phyloP scores from a whole-genome alignment of 371 early-diverging fungal genomes.

The Mucor plumbeus region DNA sequence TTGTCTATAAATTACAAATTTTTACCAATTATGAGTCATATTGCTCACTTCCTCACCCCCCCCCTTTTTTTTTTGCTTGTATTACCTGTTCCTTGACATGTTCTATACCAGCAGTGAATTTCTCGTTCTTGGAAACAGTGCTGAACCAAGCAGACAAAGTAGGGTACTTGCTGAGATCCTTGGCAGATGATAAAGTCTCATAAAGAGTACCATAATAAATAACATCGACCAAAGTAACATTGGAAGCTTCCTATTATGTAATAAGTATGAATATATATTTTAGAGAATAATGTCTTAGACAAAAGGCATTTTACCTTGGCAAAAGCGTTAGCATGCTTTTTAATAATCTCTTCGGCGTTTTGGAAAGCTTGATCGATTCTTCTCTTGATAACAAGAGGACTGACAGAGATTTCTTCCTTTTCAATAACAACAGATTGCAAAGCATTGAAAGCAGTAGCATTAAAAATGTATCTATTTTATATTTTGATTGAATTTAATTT shows the following conservation, averaged over 20 bases:
- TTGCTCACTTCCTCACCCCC: too few relatives aligned
- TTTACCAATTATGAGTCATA: constrained; percentile 18
- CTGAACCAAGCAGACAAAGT: constrained; percentile 40
- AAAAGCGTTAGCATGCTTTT: constrained; percentile 33
- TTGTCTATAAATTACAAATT: constrained; percentile 23
- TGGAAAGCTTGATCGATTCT: constrained; percentile 40
- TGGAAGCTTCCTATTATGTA: constrained; percentile 30
- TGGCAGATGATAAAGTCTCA: constrained; percentile 35
- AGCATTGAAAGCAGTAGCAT: constrained; percentile 35
- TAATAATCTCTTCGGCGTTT: constrained; percentile 31
- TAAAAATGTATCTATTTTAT: constrained; percentile 34
- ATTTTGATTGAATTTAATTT: neutral
- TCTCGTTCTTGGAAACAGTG: constrained; percentile 33
- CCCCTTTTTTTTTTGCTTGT: neutral
- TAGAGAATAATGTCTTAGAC: neutral
- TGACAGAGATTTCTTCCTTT: constrained; percentile 42
- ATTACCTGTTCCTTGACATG: constrained; percentile 35
- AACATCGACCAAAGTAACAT: constrained; percentile 37
- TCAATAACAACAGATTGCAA: constrained; percentile 40
- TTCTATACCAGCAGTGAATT: constrained; percentile 35
- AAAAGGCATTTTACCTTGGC: constrained; percentile 28
- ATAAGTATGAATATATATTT: neutral
- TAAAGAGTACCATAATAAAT: constrained; percentile 45
- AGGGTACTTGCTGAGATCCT: constrained; percentile 40
- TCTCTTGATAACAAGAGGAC: constrained; percentile 41